phyloP scores from a whole-genome alignment of 2,329 filamentous ascomycete species.

The Paraconiothyrium brasiliense region DNA sequence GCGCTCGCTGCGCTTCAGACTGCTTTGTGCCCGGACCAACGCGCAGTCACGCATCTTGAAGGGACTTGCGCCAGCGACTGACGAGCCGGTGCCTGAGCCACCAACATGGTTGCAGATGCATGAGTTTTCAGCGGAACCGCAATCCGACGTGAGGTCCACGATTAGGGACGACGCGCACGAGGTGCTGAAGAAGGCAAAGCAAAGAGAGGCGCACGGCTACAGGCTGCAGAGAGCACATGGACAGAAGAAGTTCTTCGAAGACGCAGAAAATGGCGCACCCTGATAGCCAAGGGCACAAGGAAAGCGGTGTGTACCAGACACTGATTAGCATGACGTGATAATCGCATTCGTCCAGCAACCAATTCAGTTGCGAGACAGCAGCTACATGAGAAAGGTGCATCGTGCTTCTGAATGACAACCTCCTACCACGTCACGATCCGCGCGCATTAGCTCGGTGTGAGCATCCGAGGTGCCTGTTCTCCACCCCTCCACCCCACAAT shows the following conservation, averaged over 20 bases:
- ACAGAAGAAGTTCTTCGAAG: constrained; percentile 29
- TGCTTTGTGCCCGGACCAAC: constrained; percentile 41
- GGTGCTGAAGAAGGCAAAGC: constrained; percentile 27
- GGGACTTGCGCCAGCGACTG: constrained; percentile 34
- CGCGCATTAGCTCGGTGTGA: background rate
- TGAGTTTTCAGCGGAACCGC: constrained; percentile 32
- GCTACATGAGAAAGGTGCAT: background rate
- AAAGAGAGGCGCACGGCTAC: constrained; percentile 28
- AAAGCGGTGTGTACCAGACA: background rate
- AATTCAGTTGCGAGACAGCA: background rate
- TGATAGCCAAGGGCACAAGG: background rate
- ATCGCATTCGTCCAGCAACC: background rate
- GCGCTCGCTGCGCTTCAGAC: constrained; percentile 33
- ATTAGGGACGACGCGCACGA: constrained; percentile 20
- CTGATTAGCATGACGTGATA: background rate
- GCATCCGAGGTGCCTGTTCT: constrained; percentile 4
- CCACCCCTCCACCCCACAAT: constrained; percentile 4
- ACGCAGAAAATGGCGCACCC: constrained; percentile 7
- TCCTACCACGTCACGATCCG: constrained; percentile 10
- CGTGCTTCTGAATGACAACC: background rate
- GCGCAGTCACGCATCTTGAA: constrained; percentile 41
- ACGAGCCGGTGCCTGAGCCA: constrained; percentile 35
- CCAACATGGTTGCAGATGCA: constrained; percentile 40
- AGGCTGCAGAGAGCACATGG: constrained; percentile 28
- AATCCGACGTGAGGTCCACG: constrained; percentile 12